These are phyloP conservation scores for Candida maltosa DNA, from an alignment of 805 yeast genomes.

Conservation along the genomic window DNA sequence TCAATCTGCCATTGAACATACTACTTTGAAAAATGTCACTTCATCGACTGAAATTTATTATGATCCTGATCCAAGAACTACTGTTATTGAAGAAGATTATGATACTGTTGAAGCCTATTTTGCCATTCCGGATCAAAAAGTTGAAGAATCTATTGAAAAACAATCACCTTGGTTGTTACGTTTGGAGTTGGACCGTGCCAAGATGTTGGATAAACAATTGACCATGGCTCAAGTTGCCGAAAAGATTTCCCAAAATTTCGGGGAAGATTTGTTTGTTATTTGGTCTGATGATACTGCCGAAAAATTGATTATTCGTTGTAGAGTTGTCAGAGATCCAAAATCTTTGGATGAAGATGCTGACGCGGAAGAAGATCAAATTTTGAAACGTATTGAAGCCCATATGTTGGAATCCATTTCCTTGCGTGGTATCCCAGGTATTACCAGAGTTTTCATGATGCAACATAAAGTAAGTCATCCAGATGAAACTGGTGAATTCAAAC, in stretches of 20 bases:
- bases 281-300: slow-evolving; percentile 99
- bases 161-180: slow-evolving; percentile 98
- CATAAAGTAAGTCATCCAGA: slow-evolving; percentile 71
- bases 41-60: slow-evolving; percentile 96
- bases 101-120: slow-evolving; percentile 97
- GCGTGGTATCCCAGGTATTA: slow-evolving; percentile 93
- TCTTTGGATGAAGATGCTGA: slow-evolving; percentile 89
- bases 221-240: slow-evolving; percentile 98
- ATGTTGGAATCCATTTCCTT: slow-evolving; percentile 93
- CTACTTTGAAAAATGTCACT: slow-evolving; percentile 90
- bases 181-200: slow-evolving; percentile 95
- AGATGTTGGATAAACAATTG: slow-evolving; percentile 96
- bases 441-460: slow-evolving; percentile 88
- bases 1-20: slow-evolving; percentile 96
- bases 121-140: slow-evolving; percentile 96
- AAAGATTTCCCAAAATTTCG: slow-evolving; percentile 87
- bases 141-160: slow-evolving; percentile 87
- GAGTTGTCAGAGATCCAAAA: slow-evolving; percentile 96
- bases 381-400: slow-evolving; percentile 91
- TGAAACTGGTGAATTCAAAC: slow-evolving; percentile 80
- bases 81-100: slow-evolving; percentile 94
- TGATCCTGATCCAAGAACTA: slow-evolving; percentile 96
- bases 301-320: slow-evolving; percentile 93
- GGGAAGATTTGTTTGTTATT: slow-evolving; percentile 92
- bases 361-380: slow-evolving; percentile 94